Base-by-base conservation (phyloP, 2,329 filamentous ascomycete species). In the Penicillium sp. region DNA sequence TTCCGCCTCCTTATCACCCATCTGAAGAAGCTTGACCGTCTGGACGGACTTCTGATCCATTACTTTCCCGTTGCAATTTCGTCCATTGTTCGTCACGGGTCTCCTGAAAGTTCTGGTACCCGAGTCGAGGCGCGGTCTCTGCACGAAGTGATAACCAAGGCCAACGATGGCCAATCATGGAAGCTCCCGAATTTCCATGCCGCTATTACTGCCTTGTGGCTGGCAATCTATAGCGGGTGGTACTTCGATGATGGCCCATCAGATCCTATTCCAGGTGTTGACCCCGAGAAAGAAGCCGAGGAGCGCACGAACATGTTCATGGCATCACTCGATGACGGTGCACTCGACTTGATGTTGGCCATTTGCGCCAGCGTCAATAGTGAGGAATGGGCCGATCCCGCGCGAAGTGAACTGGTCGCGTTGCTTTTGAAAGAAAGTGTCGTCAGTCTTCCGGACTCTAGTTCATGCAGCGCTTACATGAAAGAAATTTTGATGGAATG, bases 161-260 rank as follows among this genome's bases (percentile, higher is more conserved):
- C 85, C 18, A 79, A 85, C 47, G 89, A 92, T 51, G 85, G 87
- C 60, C 81, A 88, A 43, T 78, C 83, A 16, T 96, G 92, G 90
- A 81, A 84, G 22, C 74, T 96, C 40, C 82, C 88, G 16, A 89
- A 88, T 66, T 83, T 98, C 13, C 89, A 93, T 67, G 91, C 93
- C 47, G 89, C 91, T 3, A 84, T 93, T 13, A 84, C 86, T 55
- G 86, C 89, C 4, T 92, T 91, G 84, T 99, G 95, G 95, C 83
- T 97, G 49, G 89, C 91, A 35, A 92, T 98, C 70, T 97, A 97
- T 76, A 95, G 91, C 65, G 91, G 92, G 2, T 91, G 92, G 81
- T 96, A 93, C 72, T 83, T 91, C 58, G 92, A 96, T 66, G 85
- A 89, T 67, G 84, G 85, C 19, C 83, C 85, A 36, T 81, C 84